A percentile compares a stretch with the other conserved stretches of the same genome.
phyloP scores from a whole-genome alignment of 2,329 filamentous ascomycete genomes.

The Harringtonia lauricola region DNA sequence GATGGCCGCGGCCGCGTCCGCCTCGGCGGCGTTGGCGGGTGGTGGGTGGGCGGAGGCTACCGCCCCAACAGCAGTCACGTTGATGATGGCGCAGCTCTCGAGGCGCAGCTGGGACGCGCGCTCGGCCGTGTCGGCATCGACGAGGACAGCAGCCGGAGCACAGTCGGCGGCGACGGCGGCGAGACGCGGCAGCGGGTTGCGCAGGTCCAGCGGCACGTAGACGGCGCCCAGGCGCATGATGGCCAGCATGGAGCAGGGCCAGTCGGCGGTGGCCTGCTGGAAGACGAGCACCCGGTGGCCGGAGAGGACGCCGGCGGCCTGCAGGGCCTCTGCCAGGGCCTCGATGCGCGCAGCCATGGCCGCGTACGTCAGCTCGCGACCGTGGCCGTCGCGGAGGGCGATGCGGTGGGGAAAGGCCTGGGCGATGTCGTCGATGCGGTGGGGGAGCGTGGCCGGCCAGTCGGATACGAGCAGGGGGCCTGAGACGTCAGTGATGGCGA shows the following conservation, averaged over 20 bases:
- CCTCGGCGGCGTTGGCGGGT: conserved; percentile 15
- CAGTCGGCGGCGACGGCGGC: not conserved
- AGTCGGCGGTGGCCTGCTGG: not conserved
- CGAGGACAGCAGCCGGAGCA: conserved; percentile 5
- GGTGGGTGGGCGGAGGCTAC: not conserved
- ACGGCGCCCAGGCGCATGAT: conserved; percentile 46
- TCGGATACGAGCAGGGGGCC: not conserved
- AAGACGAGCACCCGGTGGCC: not conserved
- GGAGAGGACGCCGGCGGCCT: not conserved
- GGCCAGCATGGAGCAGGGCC: conserved; percentile 33
- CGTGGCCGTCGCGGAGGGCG: not conserved
- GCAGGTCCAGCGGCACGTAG: conserved; percentile 45
- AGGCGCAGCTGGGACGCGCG: not conserved
- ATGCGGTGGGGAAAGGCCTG: not conserved
- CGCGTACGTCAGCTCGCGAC: not conserved
- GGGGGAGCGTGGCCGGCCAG: not conserved
- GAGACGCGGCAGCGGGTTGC: conserved; percentile 31
- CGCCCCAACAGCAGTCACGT: too few relatives aligned
- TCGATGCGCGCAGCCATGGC: not conserved
- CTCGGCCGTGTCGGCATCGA: not conserved
- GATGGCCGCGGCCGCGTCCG: conserved; percentile 29
- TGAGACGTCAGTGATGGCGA: not conserved
- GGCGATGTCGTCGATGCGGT: not conserved
- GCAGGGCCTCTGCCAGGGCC: not conserved
- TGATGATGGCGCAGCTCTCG: not conserved